Evolutionary conservation across 2,329 filamentous ascomycete genomes (phyloP), one percentile per base, ranked within the genome.

Genomic region (Ceratocystis diversiconidia): DNA sequence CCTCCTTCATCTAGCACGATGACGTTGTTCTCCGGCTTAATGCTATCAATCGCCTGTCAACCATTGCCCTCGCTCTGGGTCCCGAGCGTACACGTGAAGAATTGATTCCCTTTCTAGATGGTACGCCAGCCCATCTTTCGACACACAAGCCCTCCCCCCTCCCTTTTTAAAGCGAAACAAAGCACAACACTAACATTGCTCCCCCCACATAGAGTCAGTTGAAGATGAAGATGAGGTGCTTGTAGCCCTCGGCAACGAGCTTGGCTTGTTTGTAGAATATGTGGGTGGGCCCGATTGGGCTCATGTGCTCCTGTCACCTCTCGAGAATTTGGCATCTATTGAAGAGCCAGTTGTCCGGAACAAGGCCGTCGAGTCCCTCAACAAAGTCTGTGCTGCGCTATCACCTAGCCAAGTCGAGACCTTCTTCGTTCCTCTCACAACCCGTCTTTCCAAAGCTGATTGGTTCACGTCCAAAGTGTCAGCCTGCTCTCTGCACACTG

Each of bases 391-490:
- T 83, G 85, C 86, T 74, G 86, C 96, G 75, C 83, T 99, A 65
- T 95, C 91, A 62, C 80, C 90, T 72, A 84, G 90, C 76, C 94
- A 99, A 79, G 87, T 97, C 74, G 94, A 99, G 80, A 90, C 96
- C 73, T 89, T 92, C 78, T 97, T 97, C 79, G 92, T 99, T 71
- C 94, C 94, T 69, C 87, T 99, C 73, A 92, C 92, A 68, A 85
- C 95, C 73, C 90, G 94, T 74, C 89, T 99, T 68, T 95, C 94
- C 70, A 99, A 97, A 83, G 94, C 94, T 77, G 94, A 99, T 79
- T 99, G 94, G 94, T 99, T 99, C 77, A 99, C 94, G 66, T 97
- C 94, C 70, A 99, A 97, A 79, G 94, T 99, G 70, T 99, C 94
- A 41, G 94, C 92, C 69, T 96, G 92, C 70, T 94, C 94, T 69